These are phyloP conservation scores for Tolypocladium pustulatum DNA, from an alignment of 2,329 filamentous ascomycete genomes.

Conservation along the genomic window DNA sequence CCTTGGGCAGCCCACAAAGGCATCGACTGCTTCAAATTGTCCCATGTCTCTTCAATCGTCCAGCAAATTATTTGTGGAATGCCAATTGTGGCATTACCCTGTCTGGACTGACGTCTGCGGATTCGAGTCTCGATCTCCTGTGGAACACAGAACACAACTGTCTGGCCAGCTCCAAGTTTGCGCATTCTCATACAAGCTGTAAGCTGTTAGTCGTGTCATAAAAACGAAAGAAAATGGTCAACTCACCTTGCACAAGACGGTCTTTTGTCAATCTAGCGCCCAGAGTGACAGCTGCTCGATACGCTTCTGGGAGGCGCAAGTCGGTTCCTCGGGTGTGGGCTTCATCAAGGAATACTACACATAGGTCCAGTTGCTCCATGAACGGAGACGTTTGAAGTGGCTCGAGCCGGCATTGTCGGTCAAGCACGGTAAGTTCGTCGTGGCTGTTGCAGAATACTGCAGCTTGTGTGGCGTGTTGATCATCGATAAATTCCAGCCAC, in stretches of 20 bases:
- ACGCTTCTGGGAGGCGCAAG: constrained; percentile 43
- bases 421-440: constrained; percentile 43
- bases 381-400: constrained; percentile 48
- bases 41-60: constrained; percentile 47
- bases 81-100: constrained; percentile 27
- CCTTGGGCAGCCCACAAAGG: constrained; percentile 54
- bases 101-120: not conserved
- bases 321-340: constrained; percentile 61
- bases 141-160: constrained; percentile 47
- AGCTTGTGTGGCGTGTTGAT: constrained; percentile 3
- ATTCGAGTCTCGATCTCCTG: constrained; percentile 48
- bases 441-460: constrained; percentile 46
- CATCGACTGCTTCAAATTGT: constrained; percentile 36
- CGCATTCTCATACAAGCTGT: constrained; percentile 58
- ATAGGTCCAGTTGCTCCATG: constrained; percentile 40
- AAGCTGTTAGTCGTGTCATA: not conserved
- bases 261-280: constrained; percentile 58
- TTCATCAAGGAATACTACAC: constrained; percentile 59
- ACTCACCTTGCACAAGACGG: constrained; percentile 52
- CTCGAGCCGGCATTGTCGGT: constrained; percentile 33
- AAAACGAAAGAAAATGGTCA: not conserved
- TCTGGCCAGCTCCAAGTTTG: constrained; percentile 53
- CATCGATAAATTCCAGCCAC: constrained; percentile 33
- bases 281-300: constrained; percentile 55
- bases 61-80: constrained; percentile 44